Percentiles rank a stretch among this genome's conserved stretches.
These are phyloP conservation scores for Craspedostauros australis DNA, from an alignment of 108 stramenopile genomes.

Conservation along the genomic window DNA sequence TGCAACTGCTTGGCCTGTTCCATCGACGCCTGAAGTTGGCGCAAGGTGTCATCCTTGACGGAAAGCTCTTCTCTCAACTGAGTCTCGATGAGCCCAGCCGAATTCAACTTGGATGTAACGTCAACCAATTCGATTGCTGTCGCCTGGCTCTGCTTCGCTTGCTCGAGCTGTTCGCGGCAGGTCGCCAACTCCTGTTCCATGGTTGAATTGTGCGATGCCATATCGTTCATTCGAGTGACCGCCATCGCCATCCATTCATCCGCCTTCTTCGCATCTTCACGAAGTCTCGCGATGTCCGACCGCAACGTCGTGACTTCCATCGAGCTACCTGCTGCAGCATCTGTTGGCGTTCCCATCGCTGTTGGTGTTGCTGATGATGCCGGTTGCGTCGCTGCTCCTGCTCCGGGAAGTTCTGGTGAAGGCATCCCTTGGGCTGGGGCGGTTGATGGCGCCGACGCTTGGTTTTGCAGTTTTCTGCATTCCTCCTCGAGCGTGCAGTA, in stretches of 20 bases:
- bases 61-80: too few relatives aligned
- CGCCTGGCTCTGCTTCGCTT: not conserved
- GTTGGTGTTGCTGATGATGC: slow-evolving; percentile 15
- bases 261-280: slow-evolving; percentile 55
- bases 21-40: too few relatives aligned
- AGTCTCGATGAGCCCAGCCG: too few relatives aligned
- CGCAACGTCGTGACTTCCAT: slow-evolving; percentile 39
- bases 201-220: slow-evolving; percentile 34
- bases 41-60: too few relatives aligned
- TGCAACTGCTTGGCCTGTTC: too few relatives aligned
- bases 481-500: slow-evolving; percentile 68
- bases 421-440: slow-evolving; percentile 2
- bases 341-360: slow-evolving; percentile 8
- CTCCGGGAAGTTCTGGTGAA: not conserved
- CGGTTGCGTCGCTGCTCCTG: slow-evolving; percentile 10
- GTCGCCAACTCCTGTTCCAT: slow-evolving; percentile 21
- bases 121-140: too few relatives aligned
- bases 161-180: slow-evolving; percentile 7
- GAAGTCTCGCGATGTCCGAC: slow-evolving; percentile 57
- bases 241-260: slow-evolving; percentile 87
- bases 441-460: not conserved
- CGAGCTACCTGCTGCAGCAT: slow-evolving; percentile 6
- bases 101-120: too few relatives aligned
- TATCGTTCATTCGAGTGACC: slow-evolving; percentile 65
- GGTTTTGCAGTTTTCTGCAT: slow-evolving; percentile 21